Base-by-base conservation (phyloP, 208 protist species). In the Phytomonas francai region DNA sequence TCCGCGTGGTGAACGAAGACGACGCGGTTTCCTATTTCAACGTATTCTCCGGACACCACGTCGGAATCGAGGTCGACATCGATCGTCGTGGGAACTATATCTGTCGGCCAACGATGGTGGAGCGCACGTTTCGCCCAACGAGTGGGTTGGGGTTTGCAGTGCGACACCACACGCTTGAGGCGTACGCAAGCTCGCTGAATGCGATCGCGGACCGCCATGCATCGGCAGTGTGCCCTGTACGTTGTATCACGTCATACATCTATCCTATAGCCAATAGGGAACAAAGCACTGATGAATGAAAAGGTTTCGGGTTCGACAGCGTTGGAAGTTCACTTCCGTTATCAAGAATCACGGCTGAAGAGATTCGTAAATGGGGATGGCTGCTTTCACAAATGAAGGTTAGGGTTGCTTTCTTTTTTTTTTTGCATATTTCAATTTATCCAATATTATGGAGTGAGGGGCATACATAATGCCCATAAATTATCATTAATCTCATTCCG, bases 1-100 rank as follows among this genome's bases (percentile, higher is more conserved):
- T 91, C 62, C 83, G 89, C 57, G 80, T 93, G 2, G 89, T 93
- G n/a, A 95, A 95, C 63, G 87, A 95, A 65, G 89, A 80, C 62
- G 89, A 95, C 67, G 83, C 76, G 3, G 87, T 95, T n/a, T 82
- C 82, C 2, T 73, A 80, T 22, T 83, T 88, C 58, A 75, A 70
- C 36, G 34, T 90, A 33, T 75, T 81, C 27, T 72, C 78, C n/a
- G 84, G 79, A 25, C 74, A 80, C 31, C 87, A 95, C 68, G 83
- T 93, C 32, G 89, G 89, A 7, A 73, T 83, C 57, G 85, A 95
- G 60, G 85, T 95, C 56, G 78, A 83, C 69, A 82, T 95, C 65
- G 85, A 91, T 59, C 81, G 83, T 22, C 70, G 85, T 71, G 87
- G 87, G 22, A 91, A 90, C 74, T 90, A 85, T 59, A 70, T 95